These are phyloP conservation scores for Trifolium repens DNA, from an alignment of 306 rosid genomes.

Conservation along the genomic window DNA sequence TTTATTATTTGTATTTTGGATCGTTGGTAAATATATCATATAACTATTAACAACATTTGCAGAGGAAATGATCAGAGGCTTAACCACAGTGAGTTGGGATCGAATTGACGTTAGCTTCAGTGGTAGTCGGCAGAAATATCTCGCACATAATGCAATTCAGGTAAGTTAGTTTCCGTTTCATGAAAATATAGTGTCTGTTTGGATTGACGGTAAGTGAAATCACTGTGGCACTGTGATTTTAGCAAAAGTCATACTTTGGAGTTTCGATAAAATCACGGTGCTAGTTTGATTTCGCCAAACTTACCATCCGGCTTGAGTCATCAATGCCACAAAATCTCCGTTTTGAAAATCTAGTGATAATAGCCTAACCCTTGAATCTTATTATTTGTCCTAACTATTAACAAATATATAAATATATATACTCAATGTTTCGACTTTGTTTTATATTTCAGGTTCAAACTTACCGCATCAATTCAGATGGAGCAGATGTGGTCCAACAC, in stretches of 20 bases:
- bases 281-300: background rate
- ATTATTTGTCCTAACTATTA: background rate
- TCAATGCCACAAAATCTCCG: constrained; percentile 12
- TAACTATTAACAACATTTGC: constrained; percentile 15
- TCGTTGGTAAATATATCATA: constrained; percentile 30
- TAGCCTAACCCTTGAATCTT: background rate
- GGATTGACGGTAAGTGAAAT: background rate
- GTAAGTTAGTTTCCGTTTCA: constrained; percentile 50
- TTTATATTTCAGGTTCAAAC: constrained; percentile 61
- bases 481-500: constrained; percentile 83
- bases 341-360: constrained; percentile 3
- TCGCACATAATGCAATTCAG: constrained; percentile 88
- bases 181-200: background rate
- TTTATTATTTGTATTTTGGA: constrained; percentile 20
- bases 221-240: background rate
- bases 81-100: constrained; percentile 83
- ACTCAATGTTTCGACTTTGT: background rate
- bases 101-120: constrained; percentile 80
- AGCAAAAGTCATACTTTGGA: background rate
- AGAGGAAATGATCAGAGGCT: constrained; percentile 83
- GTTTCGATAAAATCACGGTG: background rate
- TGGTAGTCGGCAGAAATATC: constrained; percentile 62
- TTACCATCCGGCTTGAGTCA: background rate
- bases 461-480: constrained; percentile 61
- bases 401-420: background rate